These are phyloP conservation scores for Articulospora tetracladia DNA, from an alignment of 495 filamentous ascomycete genomes.

Conservation along the genomic window DNA sequence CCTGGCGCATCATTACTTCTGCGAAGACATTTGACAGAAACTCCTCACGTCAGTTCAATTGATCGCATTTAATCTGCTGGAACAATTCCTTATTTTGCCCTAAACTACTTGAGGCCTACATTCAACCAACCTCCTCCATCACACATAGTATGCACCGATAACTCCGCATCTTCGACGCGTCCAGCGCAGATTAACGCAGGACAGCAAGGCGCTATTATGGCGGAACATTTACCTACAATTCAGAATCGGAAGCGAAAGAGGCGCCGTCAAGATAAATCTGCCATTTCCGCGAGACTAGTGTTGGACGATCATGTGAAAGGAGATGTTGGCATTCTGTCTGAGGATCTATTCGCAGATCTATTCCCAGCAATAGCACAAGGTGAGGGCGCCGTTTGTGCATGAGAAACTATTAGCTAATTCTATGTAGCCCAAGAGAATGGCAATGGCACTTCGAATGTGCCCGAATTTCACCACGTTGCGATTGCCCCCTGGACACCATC, in stretches of 20 bases:
- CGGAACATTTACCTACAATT: conserved; percentile 10
- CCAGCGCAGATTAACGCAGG: conserved; percentile 17
- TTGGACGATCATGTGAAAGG: conserved; percentile 81
- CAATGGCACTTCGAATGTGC: conserved; percentile 18
- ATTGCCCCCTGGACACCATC: conserved; percentile 77
- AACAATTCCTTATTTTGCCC: no score
- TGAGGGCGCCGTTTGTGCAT: conserved; percentile 4
- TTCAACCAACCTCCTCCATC: not conserved
- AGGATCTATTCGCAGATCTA: conserved; percentile 78
- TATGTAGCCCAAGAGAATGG: conserved; percentile 30
- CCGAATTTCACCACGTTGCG: conserved; percentile 55
- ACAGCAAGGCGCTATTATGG: conserved; percentile 9
- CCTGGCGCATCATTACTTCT: no score
- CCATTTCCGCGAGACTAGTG: conserved; percentile 53
- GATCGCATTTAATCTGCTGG: no score
- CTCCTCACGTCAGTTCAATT: no score
- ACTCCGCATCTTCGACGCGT: conserved; percentile 13
- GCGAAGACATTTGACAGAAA: not conserved
- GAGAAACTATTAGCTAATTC: conserved; percentile 3
- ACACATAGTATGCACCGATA: conserved; percentile 9
- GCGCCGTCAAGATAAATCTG: conserved; percentile 52
- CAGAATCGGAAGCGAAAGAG: conserved; percentile 32
- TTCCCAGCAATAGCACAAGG: conserved; percentile 57
- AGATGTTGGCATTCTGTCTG: conserved; percentile 82
- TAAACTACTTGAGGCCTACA: not conserved